Percentiles rank a stretch among this genome's conserved stretches.
These are phyloP conservation scores for Hortaea sp. DNA, from an alignment of 2,329 filamentous ascomycete genomes.

Conservation along the genomic window DNA sequence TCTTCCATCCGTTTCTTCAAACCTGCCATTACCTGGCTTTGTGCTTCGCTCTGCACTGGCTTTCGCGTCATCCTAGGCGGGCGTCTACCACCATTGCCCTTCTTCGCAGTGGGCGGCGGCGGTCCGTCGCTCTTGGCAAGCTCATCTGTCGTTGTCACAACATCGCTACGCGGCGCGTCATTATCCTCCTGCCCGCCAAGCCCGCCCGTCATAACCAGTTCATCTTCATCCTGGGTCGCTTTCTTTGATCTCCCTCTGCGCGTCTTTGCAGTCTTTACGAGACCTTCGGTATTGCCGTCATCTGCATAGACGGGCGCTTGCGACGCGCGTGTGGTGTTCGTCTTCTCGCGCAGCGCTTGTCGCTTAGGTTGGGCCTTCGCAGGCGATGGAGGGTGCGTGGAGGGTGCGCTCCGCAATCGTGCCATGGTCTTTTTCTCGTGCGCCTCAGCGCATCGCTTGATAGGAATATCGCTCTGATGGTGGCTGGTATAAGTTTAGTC, in stretches of 20 bases:
- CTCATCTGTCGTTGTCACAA: constrained; percentile 13
- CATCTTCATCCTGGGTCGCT: constrained; percentile 10
- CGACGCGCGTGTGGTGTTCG: constrained; percentile 15
- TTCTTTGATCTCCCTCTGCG: constrained; percentile 14
- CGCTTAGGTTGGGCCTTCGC: constrained; percentile 7
- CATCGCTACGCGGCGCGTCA: constrained; percentile 6
- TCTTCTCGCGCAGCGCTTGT: constrained; percentile 21
- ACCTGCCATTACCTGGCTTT: constrained; percentile 21
- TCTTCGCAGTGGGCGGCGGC: constrained; percentile 1
- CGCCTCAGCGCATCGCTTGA: constrained; percentile 3
- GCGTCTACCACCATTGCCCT: constrained; percentile 11
- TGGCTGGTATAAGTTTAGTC: background rate
- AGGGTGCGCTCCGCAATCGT: constrained; percentile 17
- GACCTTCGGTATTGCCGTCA: constrained; percentile 16
- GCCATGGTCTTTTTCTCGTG: constrained; percentile 11
- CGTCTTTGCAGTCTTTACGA: constrained; percentile 18
- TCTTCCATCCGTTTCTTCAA: constrained; percentile 25
- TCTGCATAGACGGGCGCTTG: constrained; percentile 12
- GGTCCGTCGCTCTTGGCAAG: constrained; percentile 16
- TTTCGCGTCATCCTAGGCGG: constrained; percentile 17
- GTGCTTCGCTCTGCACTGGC: constrained; percentile 16
- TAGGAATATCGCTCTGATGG: background rate
- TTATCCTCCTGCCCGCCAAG: constrained; percentile 10
- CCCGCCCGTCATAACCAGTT: constrained; percentile 21
- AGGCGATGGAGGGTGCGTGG: constrained; percentile 7